phyloP scores from a whole-genome alignment of 257 asterid species.

The Plantago major region DNA sequence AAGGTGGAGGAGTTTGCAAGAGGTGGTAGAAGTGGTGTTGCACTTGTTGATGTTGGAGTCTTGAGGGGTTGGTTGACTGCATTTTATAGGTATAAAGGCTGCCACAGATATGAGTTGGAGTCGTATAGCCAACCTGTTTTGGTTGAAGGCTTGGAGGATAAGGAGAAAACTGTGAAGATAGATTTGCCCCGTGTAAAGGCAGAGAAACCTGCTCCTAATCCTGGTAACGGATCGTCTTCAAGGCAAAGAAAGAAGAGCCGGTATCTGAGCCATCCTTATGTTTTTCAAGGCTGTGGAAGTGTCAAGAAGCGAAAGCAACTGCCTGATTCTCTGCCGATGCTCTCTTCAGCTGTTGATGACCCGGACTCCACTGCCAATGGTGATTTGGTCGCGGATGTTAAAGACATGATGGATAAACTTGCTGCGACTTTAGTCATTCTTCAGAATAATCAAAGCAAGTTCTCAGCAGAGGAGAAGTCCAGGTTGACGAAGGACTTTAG shows the following conservation, averaged over 20 bases:
- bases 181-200: neutral
- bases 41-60: constrained; percentile 45
- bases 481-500: constrained; percentile 29
- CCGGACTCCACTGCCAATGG: neutral
- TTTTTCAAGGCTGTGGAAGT: constrained; percentile 17
- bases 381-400: constrained; percentile 6
- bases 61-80: constrained; percentile 59
- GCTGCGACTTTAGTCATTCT: constrained; percentile 16
- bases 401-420: constrained; percentile 9
- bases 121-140: constrained; percentile 28
- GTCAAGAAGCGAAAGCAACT: neutral
- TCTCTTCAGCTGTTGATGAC: neutral
- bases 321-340: neutral
- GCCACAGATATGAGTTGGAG: constrained; percentile 20
- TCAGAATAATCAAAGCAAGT: constrained; percentile 4
- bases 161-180: neutral
- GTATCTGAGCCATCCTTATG: constrained; percentile 68
- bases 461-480: constrained; percentile 23
- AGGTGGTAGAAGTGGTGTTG: constrained; percentile 20
- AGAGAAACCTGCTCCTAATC: neutral
- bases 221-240: constrained; percentile 27
- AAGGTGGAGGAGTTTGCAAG: constrained; percentile 25
- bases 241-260: constrained; percentile 82
- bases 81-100: constrained; percentile 37
- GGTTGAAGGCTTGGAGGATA: constrained; percentile 65